Conservation (phyloP, 176 grass and related monocot genomes). For the Bothriochloa decipiens region DNA sequence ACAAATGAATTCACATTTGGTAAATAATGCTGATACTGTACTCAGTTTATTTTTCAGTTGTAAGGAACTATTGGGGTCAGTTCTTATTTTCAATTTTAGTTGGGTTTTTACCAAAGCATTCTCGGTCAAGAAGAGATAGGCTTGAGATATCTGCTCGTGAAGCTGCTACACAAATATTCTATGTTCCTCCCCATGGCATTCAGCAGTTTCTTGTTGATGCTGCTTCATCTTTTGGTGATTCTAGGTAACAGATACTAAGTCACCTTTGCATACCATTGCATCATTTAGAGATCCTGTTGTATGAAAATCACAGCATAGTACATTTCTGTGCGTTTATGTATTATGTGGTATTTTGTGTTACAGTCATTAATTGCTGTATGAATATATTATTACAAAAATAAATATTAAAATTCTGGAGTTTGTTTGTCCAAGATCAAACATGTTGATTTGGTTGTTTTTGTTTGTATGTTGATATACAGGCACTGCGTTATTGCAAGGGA, state of each 20-base stretch:
- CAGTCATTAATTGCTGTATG: constrained; percentile 10
- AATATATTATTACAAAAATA: constrained; percentile 17
- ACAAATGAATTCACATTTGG: constrained; percentile 96
- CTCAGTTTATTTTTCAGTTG: constrained; percentile 27
- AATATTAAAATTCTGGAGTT: constrained; percentile 8
- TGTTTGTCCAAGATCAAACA: neutral
- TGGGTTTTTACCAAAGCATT: constrained; percentile 90
- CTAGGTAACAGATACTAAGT: constrained; percentile 51
- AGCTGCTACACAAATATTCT: constrained; percentile 86
- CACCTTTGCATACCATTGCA: neutral
- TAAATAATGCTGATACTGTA: constrained; percentile 35
- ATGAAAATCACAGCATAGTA: constrained; percentile 2
- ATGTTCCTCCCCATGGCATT: constrained; percentile 89
- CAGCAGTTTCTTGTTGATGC: constrained; percentile 82
- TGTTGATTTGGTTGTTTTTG: constrained; percentile 33
- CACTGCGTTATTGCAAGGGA: constrained; percentile 95
- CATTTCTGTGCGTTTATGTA: neutral
- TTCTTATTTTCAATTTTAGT: constrained; percentile 64
- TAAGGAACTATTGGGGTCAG: neutral
- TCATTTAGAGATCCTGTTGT: constrained; percentile 1
- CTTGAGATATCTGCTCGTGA: constrained; percentile 79
- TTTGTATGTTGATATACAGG: constrained; percentile 52
- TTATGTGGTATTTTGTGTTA: constrained; percentile 21
- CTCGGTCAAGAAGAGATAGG: constrained; percentile 68
- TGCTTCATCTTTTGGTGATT: constrained; percentile 70